Conservation (phyloP, 1,284 basidiomycete species). For the Malassezia sp. region DNA sequence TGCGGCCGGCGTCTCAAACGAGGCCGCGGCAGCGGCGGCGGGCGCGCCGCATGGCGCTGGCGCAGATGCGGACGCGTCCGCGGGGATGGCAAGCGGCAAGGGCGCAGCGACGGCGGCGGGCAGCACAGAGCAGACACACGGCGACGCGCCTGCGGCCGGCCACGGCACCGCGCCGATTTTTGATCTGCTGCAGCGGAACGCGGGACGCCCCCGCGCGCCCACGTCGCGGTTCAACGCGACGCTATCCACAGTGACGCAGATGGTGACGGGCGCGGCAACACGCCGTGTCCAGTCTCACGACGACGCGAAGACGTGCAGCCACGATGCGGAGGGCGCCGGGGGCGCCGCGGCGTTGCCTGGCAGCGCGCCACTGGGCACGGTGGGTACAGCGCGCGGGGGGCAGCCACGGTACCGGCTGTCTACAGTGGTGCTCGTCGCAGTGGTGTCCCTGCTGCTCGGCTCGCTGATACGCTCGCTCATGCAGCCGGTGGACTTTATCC, state of each 20-base stretch:
- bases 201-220: not conserved
- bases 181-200: not conserved
- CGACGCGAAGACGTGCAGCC: not conserved
- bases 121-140: not conserved
- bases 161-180: not conserved
- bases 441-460: constrained; percentile 82
- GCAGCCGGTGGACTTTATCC: constrained; percentile 77
- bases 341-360: not conserved
- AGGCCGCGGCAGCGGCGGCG: constrained; percentile 6
- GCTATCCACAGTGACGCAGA: not conserved
- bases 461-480: constrained; percentile 75
- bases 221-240: not conserved
- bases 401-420: constrained; percentile 21
- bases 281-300: no score
- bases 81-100: constrained; percentile 18
- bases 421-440: constrained; percentile 57
- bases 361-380: not conserved
- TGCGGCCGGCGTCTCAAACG: not conserved
- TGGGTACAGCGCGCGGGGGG: no score
- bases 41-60: no score
- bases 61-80: no score
- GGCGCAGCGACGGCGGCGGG: not conserved
- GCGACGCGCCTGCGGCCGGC: not conserved
- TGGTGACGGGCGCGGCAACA: not conserved
- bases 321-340: no score